Evolutionary conservation across 116 monocot genomes (phyloP), one percentile per base, ranked within the genome.

Genomic region (Posidonia oceanica): DNA sequence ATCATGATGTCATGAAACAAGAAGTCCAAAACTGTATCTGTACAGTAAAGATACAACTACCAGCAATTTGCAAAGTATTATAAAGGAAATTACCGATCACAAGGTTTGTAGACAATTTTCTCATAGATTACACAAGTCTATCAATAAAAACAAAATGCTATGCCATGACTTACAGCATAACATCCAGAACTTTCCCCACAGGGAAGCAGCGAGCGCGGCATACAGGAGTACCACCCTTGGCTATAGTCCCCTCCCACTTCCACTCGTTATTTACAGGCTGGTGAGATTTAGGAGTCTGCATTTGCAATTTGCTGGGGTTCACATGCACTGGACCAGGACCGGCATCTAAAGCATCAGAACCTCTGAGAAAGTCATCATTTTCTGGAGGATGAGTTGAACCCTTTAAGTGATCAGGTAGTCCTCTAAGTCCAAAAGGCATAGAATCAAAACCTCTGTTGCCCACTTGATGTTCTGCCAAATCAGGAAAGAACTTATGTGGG

Each of bases 221-320:
- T 52, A 97, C 80, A 21, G 85, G 75, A 52, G 87, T 83, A 54
- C 93, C 93, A 63, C 97, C 87, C 61, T 90, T 97, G 8, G 97
- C 97, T 81, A 97, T 87, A 57, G 85, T 90, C 23, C 97, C 97
- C 71, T 89, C 92, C 97, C 97, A 97, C 62, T 89, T 97, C 97
- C 97, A 97, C 39, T 80, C 87, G 64, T 92, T 75, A 16, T 75
- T 78, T 16, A 55, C 23, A 69, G 76, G 65, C 62, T 75, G 75
- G 57, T 77, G 82, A 74, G 72, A 61, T 52, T 83, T 83, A 70
- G 72, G 61, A 70, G 22, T 84, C 15, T 64, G 61, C 38, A 70
- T 81, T 42, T 78, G 68, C 51, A 53, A 54, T 38, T 80, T 84
- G 37, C 55, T 68, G 21, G 69, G 56, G 63, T 64, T 77, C 18